phyloP scores from a whole-genome alignment of 345 rosid species.

The Camelina hispida region DNA sequence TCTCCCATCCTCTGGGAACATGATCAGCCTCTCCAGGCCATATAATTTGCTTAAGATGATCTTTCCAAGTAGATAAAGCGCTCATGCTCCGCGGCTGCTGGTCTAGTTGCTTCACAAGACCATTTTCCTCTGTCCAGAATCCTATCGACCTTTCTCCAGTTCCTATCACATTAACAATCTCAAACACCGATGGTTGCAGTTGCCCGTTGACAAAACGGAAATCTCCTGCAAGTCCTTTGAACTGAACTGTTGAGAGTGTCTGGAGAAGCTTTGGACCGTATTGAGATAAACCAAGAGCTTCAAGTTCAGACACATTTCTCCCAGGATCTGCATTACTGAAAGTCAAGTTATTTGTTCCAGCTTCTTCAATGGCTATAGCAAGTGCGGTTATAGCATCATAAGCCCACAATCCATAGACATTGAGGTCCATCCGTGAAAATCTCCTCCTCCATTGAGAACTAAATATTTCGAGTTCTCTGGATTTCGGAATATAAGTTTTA shows the following conservation, averaged over 20 bases:
- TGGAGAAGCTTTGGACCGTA: slow-evolving; percentile 49
- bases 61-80: slow-evolving; percentile 34
- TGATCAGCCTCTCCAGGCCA: slow-evolving; percentile 46
- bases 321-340: slow-evolving; percentile 27
- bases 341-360: slow-evolving; percentile 21
- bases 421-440: slow-evolving; percentile 40
- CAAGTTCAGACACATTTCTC: slow-evolving; percentile 43
- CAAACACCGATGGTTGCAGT: slow-evolving; percentile 40
- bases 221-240: slow-evolving; percentile 53
- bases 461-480: slow-evolving; percentile 38
- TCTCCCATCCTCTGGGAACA: slow-evolving; percentile 34
- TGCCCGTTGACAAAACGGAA: slow-evolving; percentile 44
- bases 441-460: slow-evolving; percentile 40
- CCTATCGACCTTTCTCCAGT: slow-evolving; percentile 44
- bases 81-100: slow-evolving; percentile 11
- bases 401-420: slow-evolving; percentile 47
- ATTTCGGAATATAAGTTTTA: slow-evolving; percentile 39
- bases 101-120: slow-evolving; percentile 31
- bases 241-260: slow-evolving; percentile 41
- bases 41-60: slow-evolving; percentile 24
- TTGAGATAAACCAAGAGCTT: slow-evolving; percentile 44
- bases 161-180: slow-evolving; percentile 53
- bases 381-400: slow-evolving; percentile 54
- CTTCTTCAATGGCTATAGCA: slow-evolving; percentile 55
- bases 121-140: slow-evolving; percentile 49